phyloP scores from a whole-genome alignment of 257 asterid species.

The Scutellaria galericulata region DNA sequence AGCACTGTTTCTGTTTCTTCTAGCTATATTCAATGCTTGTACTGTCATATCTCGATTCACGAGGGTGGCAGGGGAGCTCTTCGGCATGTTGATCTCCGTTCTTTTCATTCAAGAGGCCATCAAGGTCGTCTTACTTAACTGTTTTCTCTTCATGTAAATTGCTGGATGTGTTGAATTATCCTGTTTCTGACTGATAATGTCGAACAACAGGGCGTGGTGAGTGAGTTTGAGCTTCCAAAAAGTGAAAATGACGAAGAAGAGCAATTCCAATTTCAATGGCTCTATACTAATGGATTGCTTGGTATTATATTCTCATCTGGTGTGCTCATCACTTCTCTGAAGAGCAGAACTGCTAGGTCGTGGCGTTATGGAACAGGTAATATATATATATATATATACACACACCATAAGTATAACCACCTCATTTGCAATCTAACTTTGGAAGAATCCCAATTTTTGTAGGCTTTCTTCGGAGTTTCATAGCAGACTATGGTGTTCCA shows the following conservation, averaged over 20 bases:
- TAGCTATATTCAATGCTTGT: conserved; percentile 64
- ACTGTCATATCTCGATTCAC: conserved; percentile 69
- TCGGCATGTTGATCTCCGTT: conserved; percentile 86
- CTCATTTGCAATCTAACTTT: background rate
- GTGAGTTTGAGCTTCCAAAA: conserved; percentile 54
- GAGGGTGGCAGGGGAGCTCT: conserved; percentile 88
- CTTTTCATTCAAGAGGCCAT: conserved; percentile 91
- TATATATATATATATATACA: no score
- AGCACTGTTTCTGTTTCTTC: conserved; percentile 54
- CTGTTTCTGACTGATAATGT: conserved; percentile 6
- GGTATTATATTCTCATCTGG: conserved; percentile 52
- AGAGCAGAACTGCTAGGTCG: conserved; percentile 56
- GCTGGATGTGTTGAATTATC: background rate
- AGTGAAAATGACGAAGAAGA: conserved; percentile 46
- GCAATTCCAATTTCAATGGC: conserved; percentile 49
- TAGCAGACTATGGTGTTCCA: conserved; percentile 72
- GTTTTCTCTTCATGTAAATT: background rate
- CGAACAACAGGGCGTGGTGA: conserved; percentile 50
- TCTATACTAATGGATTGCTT: conserved; percentile 59
- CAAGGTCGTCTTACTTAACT: conserved; percentile 50
- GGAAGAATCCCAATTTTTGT: background rate
- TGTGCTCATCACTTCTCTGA: conserved; percentile 52
- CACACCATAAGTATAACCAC: background rate
- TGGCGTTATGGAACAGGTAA: conserved; percentile 64
- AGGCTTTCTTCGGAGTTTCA: conserved; percentile 52